These are phyloP conservation scores for Physcia stellaris DNA, from an alignment of 495 filamentous ascomycete genomes.

Conservation along the genomic window DNA sequence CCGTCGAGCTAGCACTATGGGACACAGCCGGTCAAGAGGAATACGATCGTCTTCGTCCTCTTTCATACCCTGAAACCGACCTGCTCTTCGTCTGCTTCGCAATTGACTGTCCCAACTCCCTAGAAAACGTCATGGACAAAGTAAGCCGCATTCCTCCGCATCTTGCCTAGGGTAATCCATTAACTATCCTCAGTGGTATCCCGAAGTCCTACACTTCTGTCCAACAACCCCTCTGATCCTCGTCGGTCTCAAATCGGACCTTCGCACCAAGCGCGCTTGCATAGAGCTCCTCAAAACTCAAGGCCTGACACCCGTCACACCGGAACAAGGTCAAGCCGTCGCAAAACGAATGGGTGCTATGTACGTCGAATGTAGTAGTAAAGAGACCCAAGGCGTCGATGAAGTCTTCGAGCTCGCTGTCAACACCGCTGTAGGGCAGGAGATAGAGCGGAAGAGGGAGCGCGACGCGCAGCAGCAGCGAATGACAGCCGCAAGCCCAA, in stretches of 20 bases:
- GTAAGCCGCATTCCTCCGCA: constrained; percentile 30
- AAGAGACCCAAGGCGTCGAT: constrained; percentile 90
- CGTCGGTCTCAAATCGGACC: constrained; percentile 89
- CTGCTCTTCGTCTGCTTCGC: constrained; percentile 98
- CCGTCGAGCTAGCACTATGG: constrained; percentile 91
- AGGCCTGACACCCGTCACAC: constrained; percentile 85
- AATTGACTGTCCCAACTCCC: constrained; percentile 93
- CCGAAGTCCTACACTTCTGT: constrained; percentile 97
- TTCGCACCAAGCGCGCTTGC: constrained; percentile 84
- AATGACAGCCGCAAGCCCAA: background rate
- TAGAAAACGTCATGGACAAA: constrained; percentile 99
- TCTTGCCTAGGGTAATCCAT: background rate
- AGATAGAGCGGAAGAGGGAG: constrained; percentile 24
- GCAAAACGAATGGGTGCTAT: constrained; percentile 83
- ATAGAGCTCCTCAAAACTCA: constrained; percentile 98
- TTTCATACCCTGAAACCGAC: constrained; percentile 96
- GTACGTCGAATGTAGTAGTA: constrained; percentile 96
- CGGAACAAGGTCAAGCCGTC: constrained; percentile 75
- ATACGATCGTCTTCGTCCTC: constrained; percentile 87
- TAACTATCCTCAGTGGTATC: constrained; percentile 65
- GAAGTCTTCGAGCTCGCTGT: constrained; percentile 89
- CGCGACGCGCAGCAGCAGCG: constrained; percentile 4
- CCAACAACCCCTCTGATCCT: constrained; percentile 92
- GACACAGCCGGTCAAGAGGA: constrained; percentile 98
- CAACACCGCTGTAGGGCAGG: constrained; percentile 56